Percentiles rank a stretch among this genome's conserved stretches.
These are phyloP conservation scores for Pichia sp. DNA, from an alignment of 1,139 yeast genomes.

Conservation along the genomic window DNA sequence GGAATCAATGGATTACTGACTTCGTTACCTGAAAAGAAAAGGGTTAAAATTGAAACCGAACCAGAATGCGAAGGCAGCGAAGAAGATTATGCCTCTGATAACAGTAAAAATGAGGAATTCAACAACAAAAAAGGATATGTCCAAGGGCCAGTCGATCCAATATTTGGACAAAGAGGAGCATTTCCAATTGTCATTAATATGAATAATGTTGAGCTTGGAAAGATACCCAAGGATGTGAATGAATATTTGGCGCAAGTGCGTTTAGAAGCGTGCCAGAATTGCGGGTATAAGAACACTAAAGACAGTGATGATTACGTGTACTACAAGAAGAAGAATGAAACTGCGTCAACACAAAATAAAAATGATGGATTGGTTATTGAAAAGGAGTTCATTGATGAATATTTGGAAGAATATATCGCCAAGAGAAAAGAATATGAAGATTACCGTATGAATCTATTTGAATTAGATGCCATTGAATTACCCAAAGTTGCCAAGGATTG, in stretches of 20 bases:
- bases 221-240: conserved; percentile 25
- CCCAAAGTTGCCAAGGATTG: conserved; percentile 32
- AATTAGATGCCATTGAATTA: conserved; percentile 29
- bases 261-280: conserved; percentile 22
- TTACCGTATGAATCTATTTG: conserved; percentile 23
- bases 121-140: conserved; percentile 15
- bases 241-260: conserved; percentile 33
- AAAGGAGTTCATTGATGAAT: conserved; percentile 5
- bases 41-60: background rate
- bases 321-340: background rate
- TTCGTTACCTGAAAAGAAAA: conserved; percentile 8
- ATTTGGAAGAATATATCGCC: conserved; percentile 18
- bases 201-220: conserved; percentile 15
- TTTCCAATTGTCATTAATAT: conserved; percentile 35
- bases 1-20: conserved; percentile 1
- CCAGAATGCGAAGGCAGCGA: background rate
- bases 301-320: conserved; percentile 7
- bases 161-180: conserved; percentile 42
- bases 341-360: background rate
- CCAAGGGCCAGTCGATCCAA: conserved; percentile 38
- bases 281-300: background rate
- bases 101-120: background rate
- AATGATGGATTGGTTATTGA: background rate
- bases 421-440: conserved; percentile 19
- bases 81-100: background rate